Conservation (phyloP, 768 basidiomycete genomes). For the Naematelia aurantialba region DNA sequence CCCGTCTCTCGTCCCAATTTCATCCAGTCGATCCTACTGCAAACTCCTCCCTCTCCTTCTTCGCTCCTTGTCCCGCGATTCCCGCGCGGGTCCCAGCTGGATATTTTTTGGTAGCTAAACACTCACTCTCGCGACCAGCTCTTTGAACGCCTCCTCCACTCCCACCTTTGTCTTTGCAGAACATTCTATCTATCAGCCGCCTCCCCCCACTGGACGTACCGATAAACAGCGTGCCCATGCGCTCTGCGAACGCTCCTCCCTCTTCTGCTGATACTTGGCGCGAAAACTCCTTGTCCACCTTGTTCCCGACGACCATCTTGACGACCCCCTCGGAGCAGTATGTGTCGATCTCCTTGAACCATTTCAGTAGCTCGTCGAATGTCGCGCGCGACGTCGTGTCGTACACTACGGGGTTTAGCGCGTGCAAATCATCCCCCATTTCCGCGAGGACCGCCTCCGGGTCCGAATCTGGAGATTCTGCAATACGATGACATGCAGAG, state of each 20-base stretch:
- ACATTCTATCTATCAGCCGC: constrained; percentile 58
- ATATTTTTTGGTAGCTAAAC: no score
- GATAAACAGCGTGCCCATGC: constrained; percentile 64
- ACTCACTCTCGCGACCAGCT: constrained; percentile 71
- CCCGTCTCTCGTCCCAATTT: no score
- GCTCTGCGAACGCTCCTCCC: constrained; percentile 71
- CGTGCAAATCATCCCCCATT: no score
- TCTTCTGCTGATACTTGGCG: constrained; percentile 78
- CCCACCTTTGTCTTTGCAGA: constrained; percentile 86
- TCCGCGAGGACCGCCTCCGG: no score
- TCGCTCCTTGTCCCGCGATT: no score
- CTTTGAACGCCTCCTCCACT: constrained; percentile 70
- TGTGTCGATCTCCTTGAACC: constrained; percentile 86
- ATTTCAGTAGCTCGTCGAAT: constrained; percentile 88
- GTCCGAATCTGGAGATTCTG: background rate
- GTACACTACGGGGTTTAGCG: constrained; percentile 86
- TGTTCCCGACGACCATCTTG: constrained; percentile 86
- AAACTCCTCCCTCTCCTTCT: no score
- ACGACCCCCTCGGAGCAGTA: constrained; percentile 81
- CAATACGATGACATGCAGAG: background rate
- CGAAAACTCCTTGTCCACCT: constrained; percentile 88
- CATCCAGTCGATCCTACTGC: no score
- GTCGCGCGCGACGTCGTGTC: constrained; percentile 89
- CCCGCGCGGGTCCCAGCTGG: no score
- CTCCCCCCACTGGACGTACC: background rate